These are phyloP conservation scores for Mycena floridula DNA, from an alignment of 768 basidiomycete genomes.

Conservation along the genomic window DNA sequence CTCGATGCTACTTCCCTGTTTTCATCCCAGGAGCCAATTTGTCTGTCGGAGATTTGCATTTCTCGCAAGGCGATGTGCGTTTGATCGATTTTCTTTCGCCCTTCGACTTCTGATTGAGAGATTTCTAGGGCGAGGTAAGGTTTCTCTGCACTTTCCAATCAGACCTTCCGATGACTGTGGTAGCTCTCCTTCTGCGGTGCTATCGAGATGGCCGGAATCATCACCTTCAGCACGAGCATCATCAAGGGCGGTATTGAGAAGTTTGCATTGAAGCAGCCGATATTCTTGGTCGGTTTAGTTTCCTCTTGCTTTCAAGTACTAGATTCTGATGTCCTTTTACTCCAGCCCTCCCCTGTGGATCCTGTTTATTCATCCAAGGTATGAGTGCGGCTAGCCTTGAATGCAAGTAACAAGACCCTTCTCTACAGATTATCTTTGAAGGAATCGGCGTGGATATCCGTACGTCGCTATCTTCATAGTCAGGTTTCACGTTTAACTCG, in stretches of 20 bases:
- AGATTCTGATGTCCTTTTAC: not conserved
- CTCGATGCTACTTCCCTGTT: slow-evolving; percentile 72
- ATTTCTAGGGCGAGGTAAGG: slow-evolving; percentile 64
- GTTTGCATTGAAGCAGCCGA: slow-evolving; percentile 67
- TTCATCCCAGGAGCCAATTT: slow-evolving; percentile 72
- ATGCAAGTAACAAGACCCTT: too few species aligned
- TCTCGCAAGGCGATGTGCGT: slow-evolving; percentile 69
- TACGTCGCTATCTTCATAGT: slow-evolving; percentile 24
- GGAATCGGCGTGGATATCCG: slow-evolving; percentile 70
- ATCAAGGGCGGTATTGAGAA: slow-evolving; percentile 73
- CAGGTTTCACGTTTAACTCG: too few species aligned
- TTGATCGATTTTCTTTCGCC: slow-evolving; percentile 3
- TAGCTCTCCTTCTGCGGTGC: slow-evolving; percentile 73
- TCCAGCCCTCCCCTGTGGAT: slow-evolving; percentile 67
- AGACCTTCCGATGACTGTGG: not conserved
- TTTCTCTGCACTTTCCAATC: too few species aligned
- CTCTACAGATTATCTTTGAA: slow-evolving; percentile 64
- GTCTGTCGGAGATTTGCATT: slow-evolving; percentile 75
- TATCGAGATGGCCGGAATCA: slow-evolving; percentile 73
- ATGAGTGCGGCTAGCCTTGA: not conserved
- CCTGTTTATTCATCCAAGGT: slow-evolving; percentile 70
- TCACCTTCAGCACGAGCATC: slow-evolving; percentile 66
- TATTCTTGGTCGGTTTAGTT: slow-evolving; percentile 50
- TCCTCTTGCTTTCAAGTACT: not conserved
- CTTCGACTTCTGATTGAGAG: too few species aligned